Conservation (phyloP, 1,284 basidiomycete species). For the Ceratobasidium sp. region DNA sequence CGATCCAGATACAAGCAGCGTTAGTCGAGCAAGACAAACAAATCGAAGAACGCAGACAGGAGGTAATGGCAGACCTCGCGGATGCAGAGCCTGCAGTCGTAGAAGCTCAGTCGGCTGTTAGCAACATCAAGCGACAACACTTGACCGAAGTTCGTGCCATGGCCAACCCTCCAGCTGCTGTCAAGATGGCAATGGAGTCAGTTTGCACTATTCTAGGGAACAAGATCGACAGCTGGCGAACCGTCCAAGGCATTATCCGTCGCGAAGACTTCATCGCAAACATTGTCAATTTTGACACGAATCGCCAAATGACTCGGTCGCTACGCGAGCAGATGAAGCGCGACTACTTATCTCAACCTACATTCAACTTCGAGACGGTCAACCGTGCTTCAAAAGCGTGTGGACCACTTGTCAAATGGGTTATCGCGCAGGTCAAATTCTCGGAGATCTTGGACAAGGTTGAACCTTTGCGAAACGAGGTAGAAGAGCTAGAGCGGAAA, state of each 20-base stretch:
- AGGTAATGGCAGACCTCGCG: slow-evolving; percentile 96
- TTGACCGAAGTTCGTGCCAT: slow-evolving; percentile 98
- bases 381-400: slow-evolving; percentile 97
- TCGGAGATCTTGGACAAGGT: slow-evolving; percentile 99
- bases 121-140: slow-evolving; percentile 97
- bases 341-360: slow-evolving; percentile 92
- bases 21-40: slow-evolving; percentile 91
- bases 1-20: slow-evolving; percentile 95
- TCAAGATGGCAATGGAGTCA: slow-evolving; percentile 99
- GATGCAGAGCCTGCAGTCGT: slow-evolving; percentile 98
- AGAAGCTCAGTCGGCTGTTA: slow-evolving; percentile 95
- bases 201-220: slow-evolving; percentile 98
- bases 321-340: slow-evolving; percentile 94
- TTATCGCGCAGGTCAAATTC: slow-evolving; percentile 95
- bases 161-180: slow-evolving; percentile 98
- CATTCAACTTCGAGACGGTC: slow-evolving; percentile 96
- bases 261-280: slow-evolving; percentile 97
- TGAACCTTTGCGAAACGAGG: slow-evolving; percentile 96
- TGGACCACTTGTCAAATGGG: slow-evolving; percentile 99
- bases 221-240: slow-evolving; percentile 97
- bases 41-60: slow-evolving; percentile 88
- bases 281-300: slow-evolving; percentile 98
- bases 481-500: slow-evolving; percentile 91
- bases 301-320: slow-evolving; percentile 88
- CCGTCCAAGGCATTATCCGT: slow-evolving; percentile 96